Evolutionary conservation across 768 basidiomycete species (phyloP).

Genomic region (Suillus sp.): DNA sequence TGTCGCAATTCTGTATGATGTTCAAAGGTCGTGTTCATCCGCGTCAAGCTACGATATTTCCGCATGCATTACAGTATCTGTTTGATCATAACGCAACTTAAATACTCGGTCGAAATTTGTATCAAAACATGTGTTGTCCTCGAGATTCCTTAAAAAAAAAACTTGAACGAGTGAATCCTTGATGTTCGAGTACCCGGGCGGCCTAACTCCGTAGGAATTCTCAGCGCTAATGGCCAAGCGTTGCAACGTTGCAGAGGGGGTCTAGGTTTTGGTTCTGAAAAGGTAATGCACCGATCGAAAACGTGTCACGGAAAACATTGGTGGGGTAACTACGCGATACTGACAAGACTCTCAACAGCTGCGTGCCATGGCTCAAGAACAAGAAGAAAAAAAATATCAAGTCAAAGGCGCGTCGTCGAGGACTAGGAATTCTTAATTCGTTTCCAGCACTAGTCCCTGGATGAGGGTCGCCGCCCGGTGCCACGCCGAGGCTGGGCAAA

Average conservation of each 20-base stretch:
- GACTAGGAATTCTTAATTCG: not conserved
- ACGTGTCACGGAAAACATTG: not conserved
- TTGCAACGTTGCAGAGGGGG: not conserved
- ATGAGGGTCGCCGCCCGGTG: conserved; percentile 11
- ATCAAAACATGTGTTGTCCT: conserved; percentile 4
- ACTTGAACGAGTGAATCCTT: not conserved
- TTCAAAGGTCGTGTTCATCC: conserved; percentile 6
- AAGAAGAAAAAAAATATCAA: not conserved
- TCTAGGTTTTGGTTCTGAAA: conserved; percentile 3
- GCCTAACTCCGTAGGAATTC: not conserved
- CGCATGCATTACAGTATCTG: conserved; percentile 10
- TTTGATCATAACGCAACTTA: conserved; percentile 7
- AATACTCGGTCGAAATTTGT: conserved; percentile 7
- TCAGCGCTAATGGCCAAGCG: not conserved
- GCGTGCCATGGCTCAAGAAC: not conserved
- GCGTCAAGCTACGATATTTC: conserved; percentile 6
- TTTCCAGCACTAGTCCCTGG: conserved; percentile 9
- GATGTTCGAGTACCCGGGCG: not conserved
- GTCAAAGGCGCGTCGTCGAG: not conserved
- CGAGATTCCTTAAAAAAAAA: not conserved
- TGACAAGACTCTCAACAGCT: not conserved
- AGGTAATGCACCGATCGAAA: not conserved
- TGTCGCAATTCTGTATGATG: conserved; percentile 9
- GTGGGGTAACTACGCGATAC: not conserved
- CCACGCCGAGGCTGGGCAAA: conserved; percentile 11